Evolutionary conservation across 768 basidiomycete genomes (phyloP), one percentile per base, ranked within the genome.

Genomic region (Sporobolomyces phaffii): DNA sequence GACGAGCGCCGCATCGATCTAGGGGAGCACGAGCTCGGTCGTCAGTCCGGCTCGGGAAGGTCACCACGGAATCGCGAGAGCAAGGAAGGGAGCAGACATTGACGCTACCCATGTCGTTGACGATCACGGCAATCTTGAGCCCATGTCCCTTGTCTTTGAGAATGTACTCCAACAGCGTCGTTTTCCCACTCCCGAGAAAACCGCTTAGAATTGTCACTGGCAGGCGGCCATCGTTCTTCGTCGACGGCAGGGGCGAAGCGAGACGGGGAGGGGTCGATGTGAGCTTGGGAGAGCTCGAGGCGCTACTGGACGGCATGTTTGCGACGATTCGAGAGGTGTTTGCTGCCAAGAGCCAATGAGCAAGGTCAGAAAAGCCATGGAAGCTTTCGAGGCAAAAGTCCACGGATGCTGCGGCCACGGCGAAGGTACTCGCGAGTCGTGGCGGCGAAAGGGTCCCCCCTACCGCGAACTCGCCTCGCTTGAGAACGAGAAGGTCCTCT

Each of bases 51-150:
- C n/a, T n/a, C n/a, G n/a, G 22, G 24, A 18, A 17, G 17, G 38
- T 22, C 8, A 43, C 8, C 40, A 24, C 38, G 20, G 48, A 24
- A 33, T 26, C 44, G 33, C 29, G 3, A n/a, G 44, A 26, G 56
- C 20, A 13, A 10, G 10, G 28, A n/a, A 53, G 31, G 53, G 40
- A 17, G 72, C 74, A 47, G 43, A 76, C 73, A 48, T 76, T 76
- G 56, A 78, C 51, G 8, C 68, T 68, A 2, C 75, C 75, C 72
- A 78, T 77, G 56, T 78, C 77, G 59, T 78, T 78, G 26, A 78
- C 70, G 44, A 78, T 76, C 13, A 76, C 68, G 2, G 77, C 77
- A 26, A 70, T 68, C 31, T 70, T 52, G 45, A 76, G 29, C 1
- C 74, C 73, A 36, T 77, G 77, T 24, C 74, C 61, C 33, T 56